phyloP scores from a whole-genome alignment of 2,329 filamentous ascomycete genomes.

The Xylaria sp. region DNA sequence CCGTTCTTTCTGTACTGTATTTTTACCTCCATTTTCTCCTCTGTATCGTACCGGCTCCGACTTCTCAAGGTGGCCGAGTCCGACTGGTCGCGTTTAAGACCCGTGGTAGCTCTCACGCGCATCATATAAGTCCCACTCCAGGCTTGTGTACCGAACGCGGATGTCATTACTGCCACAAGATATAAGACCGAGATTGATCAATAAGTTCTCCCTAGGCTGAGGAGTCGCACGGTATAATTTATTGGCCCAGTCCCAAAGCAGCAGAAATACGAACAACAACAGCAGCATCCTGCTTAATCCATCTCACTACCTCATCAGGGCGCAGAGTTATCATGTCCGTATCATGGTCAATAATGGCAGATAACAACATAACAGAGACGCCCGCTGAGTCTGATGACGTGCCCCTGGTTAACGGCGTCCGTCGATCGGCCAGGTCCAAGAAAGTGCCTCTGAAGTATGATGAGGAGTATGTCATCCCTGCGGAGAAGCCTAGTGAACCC shows the following conservation, averaged over 20 bases:
- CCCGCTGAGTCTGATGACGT: constrained; percentile 24
- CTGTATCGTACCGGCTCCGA: not conserved
- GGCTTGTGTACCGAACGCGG: not conserved
- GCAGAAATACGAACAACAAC: not conserved
- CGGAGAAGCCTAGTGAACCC: constrained; percentile 35
- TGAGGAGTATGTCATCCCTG: constrained; percentile 38
- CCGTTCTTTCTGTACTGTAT: too few relatives aligned
- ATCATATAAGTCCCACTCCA: not conserved
- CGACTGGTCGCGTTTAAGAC: not conserved
- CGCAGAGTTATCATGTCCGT: not conserved
- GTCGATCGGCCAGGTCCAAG: constrained; percentile 42
- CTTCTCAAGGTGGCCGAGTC: constrained; percentile 1
- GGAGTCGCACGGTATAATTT: not conserved
- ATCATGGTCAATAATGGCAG: constrained; percentile 18
- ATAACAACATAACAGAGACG: not conserved
- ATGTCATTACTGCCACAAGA: not conserved
- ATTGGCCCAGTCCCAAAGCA: not conserved
- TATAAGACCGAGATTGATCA: not conserved
- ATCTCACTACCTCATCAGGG: not conserved
- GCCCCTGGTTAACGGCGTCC: constrained; percentile 15
- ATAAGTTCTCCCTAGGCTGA: not conserved
- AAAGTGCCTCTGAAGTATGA: constrained; percentile 42
- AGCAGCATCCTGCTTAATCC: not conserved
- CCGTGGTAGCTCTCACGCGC: not conserved
- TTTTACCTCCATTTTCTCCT: not conserved